phyloP scores from a whole-genome alignment of 129 eudicot species.

The Pseudognaphalium luteoalbum region DNA sequence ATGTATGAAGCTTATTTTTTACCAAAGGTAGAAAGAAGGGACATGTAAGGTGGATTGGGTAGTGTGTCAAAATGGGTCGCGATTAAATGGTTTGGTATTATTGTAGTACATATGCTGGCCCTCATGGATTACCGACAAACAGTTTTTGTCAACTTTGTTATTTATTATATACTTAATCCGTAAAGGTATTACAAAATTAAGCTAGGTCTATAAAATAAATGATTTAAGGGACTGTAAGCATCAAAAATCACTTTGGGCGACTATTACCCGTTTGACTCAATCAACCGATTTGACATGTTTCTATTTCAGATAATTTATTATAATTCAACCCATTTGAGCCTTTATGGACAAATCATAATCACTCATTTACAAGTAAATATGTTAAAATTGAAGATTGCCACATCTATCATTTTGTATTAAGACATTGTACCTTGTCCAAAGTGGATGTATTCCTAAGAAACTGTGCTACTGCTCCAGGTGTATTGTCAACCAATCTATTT shows the following conservation, averaged over 20 bases:
- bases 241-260: background rate
- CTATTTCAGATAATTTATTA: background rate
- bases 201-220: background rate
- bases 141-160: background rate
- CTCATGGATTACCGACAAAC: background rate
- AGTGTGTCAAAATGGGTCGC: background rate
- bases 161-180: background rate
- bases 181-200: background rate
- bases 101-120: background rate
- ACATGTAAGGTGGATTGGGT: background rate
- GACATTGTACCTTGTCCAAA: constrained; percentile 65
- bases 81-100: background rate
- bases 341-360: background rate
- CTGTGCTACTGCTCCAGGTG: constrained; percentile 77
- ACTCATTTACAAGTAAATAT: background rate
- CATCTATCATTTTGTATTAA: background rate
- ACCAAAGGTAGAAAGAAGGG: background rate
- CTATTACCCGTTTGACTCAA: background rate
- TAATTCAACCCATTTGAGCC: background rate
- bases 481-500: constrained; percentile 77
- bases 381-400: background rate
- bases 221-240: background rate
- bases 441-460: constrained; percentile 74
- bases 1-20: background rate
- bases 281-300: background rate